Percentiles rank a stretch among this genome's conserved stretches.
These are phyloP conservation scores for Beauveria sp. DNA, from an alignment of 2,329 filamentous ascomycete species.

Conservation along the genomic window DNA sequence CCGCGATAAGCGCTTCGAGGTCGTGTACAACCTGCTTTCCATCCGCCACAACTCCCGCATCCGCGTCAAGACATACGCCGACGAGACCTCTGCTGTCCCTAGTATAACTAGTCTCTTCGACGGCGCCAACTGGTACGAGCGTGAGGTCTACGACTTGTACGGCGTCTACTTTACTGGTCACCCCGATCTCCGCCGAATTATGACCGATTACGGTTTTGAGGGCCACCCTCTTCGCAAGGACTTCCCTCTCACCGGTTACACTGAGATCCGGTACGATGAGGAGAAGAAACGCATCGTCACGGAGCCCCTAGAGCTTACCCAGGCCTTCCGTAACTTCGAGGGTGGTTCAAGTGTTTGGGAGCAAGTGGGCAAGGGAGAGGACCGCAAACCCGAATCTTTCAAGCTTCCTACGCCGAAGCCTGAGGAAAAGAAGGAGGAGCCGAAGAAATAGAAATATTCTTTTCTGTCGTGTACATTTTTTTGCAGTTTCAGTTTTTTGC, in stretches of 20 bases:
- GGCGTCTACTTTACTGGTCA: constrained; percentile 95
- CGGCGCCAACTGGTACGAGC: constrained; percentile 97
- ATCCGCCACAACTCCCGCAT: constrained; percentile 95
- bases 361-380: constrained; percentile 58
- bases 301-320: constrained; percentile 93
- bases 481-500: constrained; percentile 14
- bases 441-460: constrained; percentile 66
- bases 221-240: constrained; percentile 96
- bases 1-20: constrained; percentile 89
- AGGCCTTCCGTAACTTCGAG: constrained; percentile 98
- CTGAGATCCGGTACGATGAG: constrained; percentile 95
- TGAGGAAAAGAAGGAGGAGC: constrained; percentile 82
- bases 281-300: constrained; percentile 99
- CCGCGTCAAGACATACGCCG: constrained; percentile 96
- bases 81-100: constrained; percentile 89
- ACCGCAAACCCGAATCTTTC: constrained; percentile 79
- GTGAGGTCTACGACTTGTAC: constrained; percentile 95
- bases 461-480: constrained; percentile 25
- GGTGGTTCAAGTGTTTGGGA: constrained; percentile 69
- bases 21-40: constrained; percentile 95
- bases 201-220: constrained; percentile 99
- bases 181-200: constrained; percentile 91
- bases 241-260: constrained; percentile 96
- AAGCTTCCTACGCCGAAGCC: constrained; percentile 94
- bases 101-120: constrained; percentile 82